phyloP scores from a whole-genome alignment of 2,329 filamentous ascomycete species.

The Aspergillus japonicus region DNA sequence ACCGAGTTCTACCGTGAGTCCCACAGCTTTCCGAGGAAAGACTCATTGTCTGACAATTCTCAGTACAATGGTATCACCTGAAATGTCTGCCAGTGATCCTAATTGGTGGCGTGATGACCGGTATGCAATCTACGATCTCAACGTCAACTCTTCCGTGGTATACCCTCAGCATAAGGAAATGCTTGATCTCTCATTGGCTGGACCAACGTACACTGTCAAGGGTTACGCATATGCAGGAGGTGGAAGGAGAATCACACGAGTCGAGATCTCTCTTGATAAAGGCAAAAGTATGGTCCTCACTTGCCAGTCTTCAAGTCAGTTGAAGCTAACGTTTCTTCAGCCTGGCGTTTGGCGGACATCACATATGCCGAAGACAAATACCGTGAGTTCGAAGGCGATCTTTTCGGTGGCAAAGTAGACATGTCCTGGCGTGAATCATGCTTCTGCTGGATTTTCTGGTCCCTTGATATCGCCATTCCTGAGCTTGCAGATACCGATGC shows the following conservation, averaged over 20 bases:
- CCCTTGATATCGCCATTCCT: conserved; percentile 62
- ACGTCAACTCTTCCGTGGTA: conserved; percentile 77
- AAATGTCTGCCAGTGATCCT: conserved; percentile 70
- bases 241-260: conserved; percentile 76
- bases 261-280: conserved; percentile 80
- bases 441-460: conserved; percentile 95
- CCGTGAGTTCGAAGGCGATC: conserved; percentile 59
- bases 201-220: conserved; percentile 61
- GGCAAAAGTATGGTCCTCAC: conserved; percentile 55
- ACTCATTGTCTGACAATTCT: conserved; percentile 7
- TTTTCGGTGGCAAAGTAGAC: conserved; percentile 76
- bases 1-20: conserved; percentile 71
- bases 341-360: conserved; percentile 75
- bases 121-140: conserved; percentile 91
- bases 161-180: conserved; percentile 77
- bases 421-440: conserved; percentile 77
- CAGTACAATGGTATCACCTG: conserved; percentile 75
- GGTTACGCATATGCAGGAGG: conserved; percentile 90
- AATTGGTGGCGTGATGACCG: conserved; percentile 85
- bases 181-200: conserved; percentile 51
- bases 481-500: conserved; percentile 66
- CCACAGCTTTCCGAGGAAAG: neutral
- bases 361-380: conserved; percentile 85
- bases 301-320: neutral
- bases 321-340: conserved; percentile 23